Evolutionary conservation across 2,329 filamentous ascomycete species (phyloP).

Genomic region (Stachybotrys chlorohalonatus): DNA sequence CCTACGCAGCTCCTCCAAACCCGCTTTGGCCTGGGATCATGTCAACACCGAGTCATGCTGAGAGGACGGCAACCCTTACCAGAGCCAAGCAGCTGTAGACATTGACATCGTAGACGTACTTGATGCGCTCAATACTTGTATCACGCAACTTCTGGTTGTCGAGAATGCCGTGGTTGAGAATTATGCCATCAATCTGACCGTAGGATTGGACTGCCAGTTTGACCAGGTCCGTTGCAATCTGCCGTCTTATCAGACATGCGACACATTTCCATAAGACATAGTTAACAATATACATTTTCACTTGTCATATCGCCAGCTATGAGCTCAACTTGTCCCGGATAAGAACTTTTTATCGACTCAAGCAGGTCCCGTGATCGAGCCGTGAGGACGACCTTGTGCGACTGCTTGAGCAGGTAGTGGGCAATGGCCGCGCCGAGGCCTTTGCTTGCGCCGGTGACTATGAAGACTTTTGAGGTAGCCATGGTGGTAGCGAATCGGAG

Average conservation of each 20-base stretch:
- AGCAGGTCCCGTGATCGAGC: constrained; percentile 42
- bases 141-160: constrained; percentile 67
- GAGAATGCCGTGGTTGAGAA: constrained; percentile 82
- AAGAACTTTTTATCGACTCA: constrained; percentile 34
- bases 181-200: constrained; percentile 66
- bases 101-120: constrained; percentile 68
- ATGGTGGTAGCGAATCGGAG: constrained; percentile 3
- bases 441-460: constrained; percentile 58
- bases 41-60: constrained; percentile 4
- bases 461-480: constrained; percentile 55
- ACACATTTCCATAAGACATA: not conserved
- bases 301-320: constrained; percentile 47
- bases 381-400: constrained; percentile 51
- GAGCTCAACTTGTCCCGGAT: constrained; percentile 44
- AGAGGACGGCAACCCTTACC: constrained; percentile 35
- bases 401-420: constrained; percentile 38
- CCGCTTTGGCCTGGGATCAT: constrained; percentile 52
- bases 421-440: constrained; percentile 52
- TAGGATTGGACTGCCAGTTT: constrained; percentile 58
- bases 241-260: not conserved
- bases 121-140: constrained; percentile 65
- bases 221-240: constrained; percentile 54
- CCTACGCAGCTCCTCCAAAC: constrained; percentile 59
- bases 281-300: constrained; percentile 15
- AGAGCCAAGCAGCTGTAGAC: constrained; percentile 76